These are phyloP conservation scores for Nicotiana knightiana DNA, from an alignment of 257 asterid species.

Conservation along the genomic window DNA sequence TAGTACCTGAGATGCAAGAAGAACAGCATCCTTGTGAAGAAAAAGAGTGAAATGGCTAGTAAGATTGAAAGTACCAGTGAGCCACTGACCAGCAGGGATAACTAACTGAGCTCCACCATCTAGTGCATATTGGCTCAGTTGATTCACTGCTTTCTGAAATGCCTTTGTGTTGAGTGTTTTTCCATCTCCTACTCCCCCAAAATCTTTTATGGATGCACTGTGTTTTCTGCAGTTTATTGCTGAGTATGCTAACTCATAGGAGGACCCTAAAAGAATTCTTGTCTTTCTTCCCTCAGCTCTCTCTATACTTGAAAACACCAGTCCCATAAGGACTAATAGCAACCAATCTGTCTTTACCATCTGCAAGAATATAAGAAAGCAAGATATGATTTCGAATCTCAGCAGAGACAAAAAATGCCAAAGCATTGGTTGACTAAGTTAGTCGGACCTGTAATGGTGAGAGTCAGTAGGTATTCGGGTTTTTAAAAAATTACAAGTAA, in stretches of 20 bases:
- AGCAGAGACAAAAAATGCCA: background rate
- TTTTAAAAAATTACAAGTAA: background rate
- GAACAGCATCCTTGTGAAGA: slow-evolving; percentile 69
- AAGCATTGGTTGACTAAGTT: background rate
- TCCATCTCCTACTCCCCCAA: slow-evolving; percentile 90
- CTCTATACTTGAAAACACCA: background rate
- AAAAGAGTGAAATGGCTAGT: slow-evolving; percentile 89
- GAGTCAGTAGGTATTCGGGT: background rate
- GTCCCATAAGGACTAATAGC: slow-evolving; percentile 22
- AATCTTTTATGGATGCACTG: slow-evolving; percentile 71
- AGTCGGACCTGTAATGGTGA: background rate
- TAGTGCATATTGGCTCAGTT: slow-evolving; percentile 41
- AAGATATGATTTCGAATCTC: background rate
- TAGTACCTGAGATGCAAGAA: slow-evolving; percentile 82
- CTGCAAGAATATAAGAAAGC: slow-evolving; percentile 10
- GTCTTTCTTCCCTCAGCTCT: slow-evolving; percentile 28
- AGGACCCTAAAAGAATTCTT: background rate
- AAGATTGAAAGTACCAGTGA: slow-evolving; percentile 80
- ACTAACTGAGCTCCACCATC: slow-evolving; percentile 71
- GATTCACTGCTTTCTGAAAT: slow-evolving; percentile 54
- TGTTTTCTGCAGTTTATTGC: slow-evolving; percentile 78
- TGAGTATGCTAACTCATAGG: slow-evolving; percentile 37
- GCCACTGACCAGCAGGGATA: slow-evolving; percentile 86
- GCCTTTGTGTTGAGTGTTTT: slow-evolving; percentile 65
- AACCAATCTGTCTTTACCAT: slow-evolving; percentile 14